Base-by-base conservation (phyloP, 306 rosid species). In the Corylus avellana region DNA sequence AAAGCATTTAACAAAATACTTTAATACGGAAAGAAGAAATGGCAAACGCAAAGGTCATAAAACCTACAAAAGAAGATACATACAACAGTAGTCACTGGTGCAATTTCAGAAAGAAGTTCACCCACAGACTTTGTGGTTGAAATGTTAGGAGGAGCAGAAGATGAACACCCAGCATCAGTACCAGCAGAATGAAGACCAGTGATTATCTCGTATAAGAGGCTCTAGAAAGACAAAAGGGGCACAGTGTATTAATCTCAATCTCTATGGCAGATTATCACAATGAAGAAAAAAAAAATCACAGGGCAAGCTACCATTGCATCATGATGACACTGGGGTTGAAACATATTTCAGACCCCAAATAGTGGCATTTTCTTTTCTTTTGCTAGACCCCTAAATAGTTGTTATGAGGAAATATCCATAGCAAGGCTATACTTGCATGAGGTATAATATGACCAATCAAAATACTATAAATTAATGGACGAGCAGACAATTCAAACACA, bases 81-180 rank as follows among this genome's bases (percentile, higher is more conserved):
- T 74, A 79, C 89, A 71, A 78, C 63, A 80, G 85, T 35, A 44
- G 84, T 67, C 71, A 80, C 84, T 42, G 92, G 80, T 70, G 82
- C 84, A 79, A 89, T 87, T 81, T 88, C 85, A 64, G 91, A 88
- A 76, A 88, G 88, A 80, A 86, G 88, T 63, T 90, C 75, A 7
- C 81, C 81, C 64, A 92, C 91, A 59, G 91, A 86, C 70, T 87
- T 81, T 32, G 83, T 32, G 54, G 79, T 80, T 27, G 93, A 82
- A 79, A 81, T 73, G 75, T 74, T 79, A 22, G 84, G 87, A 86
- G 87, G 88, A 81, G 88, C 91, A 66, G 95, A 91, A 75, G 98
- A 95, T 58, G 99, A 92, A 89, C 96, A 88, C 42, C 97, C 94
- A 81, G 90, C 87, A 67, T 86, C 87, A 75, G 79, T 56, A 76